A percentile compares a stretch with the other conserved stretches of the same genome.
Conservation (phyloP, 2,329 filamentous ascomycete genomes). For the Scedosporium apiospermum region DNA sequence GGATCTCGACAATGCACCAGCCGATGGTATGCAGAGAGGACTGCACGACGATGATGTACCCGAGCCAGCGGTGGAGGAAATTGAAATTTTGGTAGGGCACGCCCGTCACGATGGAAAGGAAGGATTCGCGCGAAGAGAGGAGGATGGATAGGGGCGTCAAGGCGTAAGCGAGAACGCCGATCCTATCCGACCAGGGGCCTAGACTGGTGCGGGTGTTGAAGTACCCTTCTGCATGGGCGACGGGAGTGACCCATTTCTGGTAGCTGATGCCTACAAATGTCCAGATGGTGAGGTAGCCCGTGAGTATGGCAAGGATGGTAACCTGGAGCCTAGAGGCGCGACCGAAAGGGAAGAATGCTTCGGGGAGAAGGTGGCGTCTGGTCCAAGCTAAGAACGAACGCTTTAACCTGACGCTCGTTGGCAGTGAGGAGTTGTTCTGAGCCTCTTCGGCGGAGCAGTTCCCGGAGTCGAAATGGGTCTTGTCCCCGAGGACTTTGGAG, state of each 20-base stretch:
- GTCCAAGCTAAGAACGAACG: slow-evolving; percentile 28
- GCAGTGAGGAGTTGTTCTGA: slow-evolving; percentile 9
- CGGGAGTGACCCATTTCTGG: slow-evolving; percentile 59
- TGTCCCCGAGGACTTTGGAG: not conserved
- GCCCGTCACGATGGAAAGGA: slow-evolving; percentile 61
- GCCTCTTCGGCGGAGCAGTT: slow-evolving; percentile 16
- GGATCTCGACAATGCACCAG: slow-evolving; percentile 58
- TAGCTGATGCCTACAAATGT: slow-evolving; percentile 62
- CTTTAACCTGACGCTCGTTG: slow-evolving; percentile 18
- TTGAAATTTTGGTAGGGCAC: slow-evolving; percentile 70
- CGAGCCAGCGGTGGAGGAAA: slow-evolving; percentile 68
- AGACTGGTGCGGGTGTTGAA: slow-evolving; percentile 57
- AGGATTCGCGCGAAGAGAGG: slow-evolving; percentile 58
- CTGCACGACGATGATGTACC: slow-evolving; percentile 63
- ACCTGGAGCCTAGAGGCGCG: slow-evolving; percentile 61
- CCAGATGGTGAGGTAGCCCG: slow-evolving; percentile 56
- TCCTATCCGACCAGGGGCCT: slow-evolving; percentile 58
- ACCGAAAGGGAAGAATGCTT: slow-evolving; percentile 50
- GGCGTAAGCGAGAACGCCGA: slow-evolving; percentile 64
- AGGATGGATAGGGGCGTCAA: slow-evolving; percentile 62
- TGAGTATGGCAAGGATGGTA: slow-evolving; percentile 45
- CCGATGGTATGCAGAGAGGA: slow-evolving; percentile 58
- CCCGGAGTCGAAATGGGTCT: not conserved
- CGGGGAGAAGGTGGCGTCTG: slow-evolving; percentile 50
- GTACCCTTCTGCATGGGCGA: slow-evolving; percentile 42